Evolutionary conservation across 371 early-diverging fungal species (phyloP), one percentile per base, ranked within the genome.

Genomic region (Mucor sp.): DNA sequence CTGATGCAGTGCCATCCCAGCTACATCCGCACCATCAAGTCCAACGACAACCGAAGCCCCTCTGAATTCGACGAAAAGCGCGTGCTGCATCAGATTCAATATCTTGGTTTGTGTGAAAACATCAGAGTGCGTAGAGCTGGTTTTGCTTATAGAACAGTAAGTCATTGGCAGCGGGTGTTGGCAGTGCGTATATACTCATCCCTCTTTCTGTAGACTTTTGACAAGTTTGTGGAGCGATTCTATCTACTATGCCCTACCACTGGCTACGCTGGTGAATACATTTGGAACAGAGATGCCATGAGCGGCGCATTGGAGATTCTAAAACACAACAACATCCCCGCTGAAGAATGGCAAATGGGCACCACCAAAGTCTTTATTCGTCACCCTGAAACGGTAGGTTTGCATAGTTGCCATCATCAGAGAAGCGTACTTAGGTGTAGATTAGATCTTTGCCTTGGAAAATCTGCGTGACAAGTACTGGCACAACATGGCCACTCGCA

Each of bases 21-120:
- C 43, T 99, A 99, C 79, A 96, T 99, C 41, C 93, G 99, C 77
- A 98, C 98, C 64, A 99, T 99, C 81, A 99, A 99, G 76, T 99
- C 99, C 39, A 99, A 99, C 75, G 91, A 93, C 69, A 92, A 89
- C 71, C 95, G 96, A 77, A 88, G 91, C 53, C 90, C 97, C 0
- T 85, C 88, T 9, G 96, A 95, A 68, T 99, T 92, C 77, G 97
- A 99, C 75, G 74, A 87, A 59, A 89, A 93, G 74, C 89, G 96
- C 77, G 97, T 96, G 8, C 91, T 95, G 50, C 98, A 98, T 82
- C 98, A 98, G 78, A 91, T 98, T 58, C 94, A 97, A 62, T 99
- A 99, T 73, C 85, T 99, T 43, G 97, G 97, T 74, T 75, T 98
- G 66, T 89, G 90, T 80, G 99, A 99, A 78, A 97, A 99, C 76